These are phyloP conservation scores for Aegilops bicornis DNA, from an alignment of 176 grass and related monocot genomes.

Conservation along the genomic window DNA sequence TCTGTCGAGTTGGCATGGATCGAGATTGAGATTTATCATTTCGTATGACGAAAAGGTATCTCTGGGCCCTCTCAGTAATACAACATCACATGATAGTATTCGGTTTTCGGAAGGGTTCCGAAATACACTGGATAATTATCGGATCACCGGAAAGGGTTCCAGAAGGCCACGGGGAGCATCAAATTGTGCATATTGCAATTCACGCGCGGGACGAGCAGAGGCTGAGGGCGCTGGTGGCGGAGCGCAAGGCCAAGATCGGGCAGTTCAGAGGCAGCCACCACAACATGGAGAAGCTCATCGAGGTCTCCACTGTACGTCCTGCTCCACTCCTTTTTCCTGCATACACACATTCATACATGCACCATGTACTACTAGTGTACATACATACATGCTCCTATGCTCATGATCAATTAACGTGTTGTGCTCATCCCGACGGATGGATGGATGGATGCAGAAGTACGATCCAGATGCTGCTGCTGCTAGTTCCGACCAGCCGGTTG, in stretches of 20 bases:
- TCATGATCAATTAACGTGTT: no score
- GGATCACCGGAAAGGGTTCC: no score
- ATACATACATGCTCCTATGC: no score
- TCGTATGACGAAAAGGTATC: no score
- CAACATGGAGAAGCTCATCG: slow-evolving; percentile 34
- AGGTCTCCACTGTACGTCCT: neutral
- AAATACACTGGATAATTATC: no score
- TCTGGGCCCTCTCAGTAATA: no score
- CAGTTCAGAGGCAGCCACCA: slow-evolving; percentile 44
- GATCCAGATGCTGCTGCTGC: neutral
- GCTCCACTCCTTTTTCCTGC: neutral
- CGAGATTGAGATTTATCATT: no score
- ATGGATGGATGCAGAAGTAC: slow-evolving; percentile 18
- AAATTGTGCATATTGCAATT: neutral
- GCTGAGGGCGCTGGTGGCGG: slow-evolving; percentile 17
- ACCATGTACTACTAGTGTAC: no score
- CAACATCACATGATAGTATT: no score
- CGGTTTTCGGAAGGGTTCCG: no score
- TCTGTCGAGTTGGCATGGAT: no score
- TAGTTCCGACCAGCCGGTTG: neutral
- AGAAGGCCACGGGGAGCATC: no score
- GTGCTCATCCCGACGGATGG: neutral
- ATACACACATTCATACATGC: neutral
- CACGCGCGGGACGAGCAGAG: slow-evolving; percentile 8
- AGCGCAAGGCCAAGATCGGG: slow-evolving; percentile 20